Evolutionary conservation across 768 basidiomycete genomes (phyloP).

Genomic region (Termitomyces sp.): DNA sequence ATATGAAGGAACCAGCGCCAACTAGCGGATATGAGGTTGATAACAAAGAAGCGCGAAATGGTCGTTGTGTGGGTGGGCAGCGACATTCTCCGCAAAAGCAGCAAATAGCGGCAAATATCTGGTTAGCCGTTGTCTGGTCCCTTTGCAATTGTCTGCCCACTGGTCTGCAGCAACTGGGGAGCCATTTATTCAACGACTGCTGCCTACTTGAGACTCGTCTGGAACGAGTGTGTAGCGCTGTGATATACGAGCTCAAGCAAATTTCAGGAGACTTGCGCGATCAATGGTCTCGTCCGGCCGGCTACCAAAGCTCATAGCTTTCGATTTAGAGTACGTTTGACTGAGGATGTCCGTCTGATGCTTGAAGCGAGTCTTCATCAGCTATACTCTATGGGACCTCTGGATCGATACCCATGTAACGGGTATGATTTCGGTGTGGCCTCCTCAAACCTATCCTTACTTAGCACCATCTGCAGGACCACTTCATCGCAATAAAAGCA

Average conservation of each 20-base stretch:
- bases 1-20: background rate
- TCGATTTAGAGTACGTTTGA: conserved; percentile 67
- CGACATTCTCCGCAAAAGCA: background rate
- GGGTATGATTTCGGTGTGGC: conserved; percentile 22
- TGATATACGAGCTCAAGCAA: background rate
- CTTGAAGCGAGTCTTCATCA: conserved; percentile 21
- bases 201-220: background rate
- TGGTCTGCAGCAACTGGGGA: background rate
- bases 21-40: background rate
- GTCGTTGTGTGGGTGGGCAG: background rate
- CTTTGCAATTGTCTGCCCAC: too few species aligned
- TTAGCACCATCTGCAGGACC: conserved; percentile 34
- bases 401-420: conserved; percentile 82
- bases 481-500: conserved; percentile 40
- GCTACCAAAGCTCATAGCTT: conserved; percentile 62
- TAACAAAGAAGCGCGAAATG: background rate
- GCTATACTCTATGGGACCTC: conserved; percentile 82
- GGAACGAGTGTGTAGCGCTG: background rate
- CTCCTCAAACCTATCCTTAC: background rate
- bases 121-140: too few species aligned
- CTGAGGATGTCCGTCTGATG: background rate
- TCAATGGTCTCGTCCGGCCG: conserved; percentile 5
- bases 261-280: background rate
- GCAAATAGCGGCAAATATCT: background rate
- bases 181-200: background rate